Base-by-base conservation (phyloP, 805 yeast species). In the Nakazawaea peltata region DNA sequence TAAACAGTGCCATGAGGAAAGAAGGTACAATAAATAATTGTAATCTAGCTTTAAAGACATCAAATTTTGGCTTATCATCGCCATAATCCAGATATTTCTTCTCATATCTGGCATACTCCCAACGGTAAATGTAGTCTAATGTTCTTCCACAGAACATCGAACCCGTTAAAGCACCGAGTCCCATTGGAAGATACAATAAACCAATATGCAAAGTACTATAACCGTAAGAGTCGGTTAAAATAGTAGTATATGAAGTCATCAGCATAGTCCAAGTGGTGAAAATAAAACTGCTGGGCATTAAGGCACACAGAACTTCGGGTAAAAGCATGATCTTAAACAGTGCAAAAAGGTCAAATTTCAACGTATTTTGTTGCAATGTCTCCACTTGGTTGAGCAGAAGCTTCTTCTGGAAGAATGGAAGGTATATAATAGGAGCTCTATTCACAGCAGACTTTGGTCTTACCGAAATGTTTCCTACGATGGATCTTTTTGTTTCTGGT, bases 211-310 rank as follows among this genome's bases (percentile, higher is more conserved):
- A 57, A 1, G 77, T 69, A 1, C 67, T 44, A 41, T 74, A 69
- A 19, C 64, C 55, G 44, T 84, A 83, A 4, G 58, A 42, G 7
- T 53, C 51, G 22, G 71, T 60, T 23, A 85, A 53, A 11, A 64
- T 59, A 0, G 81, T 69, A 0, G 87, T 66, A 38, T 81, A 53
- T 0, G 86, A 69, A 0, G 94, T 79, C 39, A 81, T 67, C 13
- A 73, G 63, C 59, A 79, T 69, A 5, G 81, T 74, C 86, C 90
- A 84, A 2, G 71, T 61, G 1, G 87, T 67, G 54, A 74, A 84
- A 41, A 75, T 73, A 3, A 84, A 39, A 1, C 83, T 77, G 8
- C 71, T 64, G 1, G 86, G 80, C 1, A 77, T 33, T 23, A 83
- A 52, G 7, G 72, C 51, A 21, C 71, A 50, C 2, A 63, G 47